Evolutionary conservation across 2,329 filamentous ascomycete genomes (phyloP), one percentile per base, ranked within the genome.

Genomic region (Cladosporium sp.): DNA sequence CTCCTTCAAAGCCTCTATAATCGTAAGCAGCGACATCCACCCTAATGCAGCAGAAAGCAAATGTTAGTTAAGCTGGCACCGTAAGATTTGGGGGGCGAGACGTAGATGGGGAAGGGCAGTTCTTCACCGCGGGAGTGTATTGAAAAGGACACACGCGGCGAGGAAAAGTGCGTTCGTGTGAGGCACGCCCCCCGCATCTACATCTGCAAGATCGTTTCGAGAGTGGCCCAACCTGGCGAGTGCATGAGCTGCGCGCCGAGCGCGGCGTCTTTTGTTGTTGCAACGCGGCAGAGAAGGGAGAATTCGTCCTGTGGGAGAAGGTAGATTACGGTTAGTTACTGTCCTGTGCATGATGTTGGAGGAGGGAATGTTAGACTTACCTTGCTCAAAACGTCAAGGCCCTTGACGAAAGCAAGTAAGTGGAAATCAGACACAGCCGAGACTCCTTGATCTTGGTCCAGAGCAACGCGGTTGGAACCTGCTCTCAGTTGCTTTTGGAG

Each of bases 1-100:
- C 87, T 95, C 91, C 95, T 91, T 89, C 80, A 88, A 90, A 82
- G 90, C 87, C 83, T 93, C 83, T 74, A 97, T 81, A 69, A 98
- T 95, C 69, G 87, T 85, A 72, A 92, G 79, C 65, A 98, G 78
- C 53, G 61, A 55, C 41, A 53, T 56, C 63, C 63, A 67, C 46
- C 63, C 65, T 67, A 61, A 13, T 50, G 38, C 51, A 57, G 33
- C 53, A 55, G 52, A 43, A 54, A 51, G 42, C 30, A 59, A 55
- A 57, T 53, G 53, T 55, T 50, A 59, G 53, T 55, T 53, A 53
- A 54, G 52, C 45, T 53, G 50, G 45, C 45, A 49, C 41, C 29
- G 29, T 50, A 25, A 27, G 36, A 18, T 38, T 18, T 38, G 36
- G n/a, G 15, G 15, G 38, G 15, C 16, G 8, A 40, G 18, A 19